Conservation (phyloP, 805 yeast species). For the Nakazawaea laoshanensis region DNA sequence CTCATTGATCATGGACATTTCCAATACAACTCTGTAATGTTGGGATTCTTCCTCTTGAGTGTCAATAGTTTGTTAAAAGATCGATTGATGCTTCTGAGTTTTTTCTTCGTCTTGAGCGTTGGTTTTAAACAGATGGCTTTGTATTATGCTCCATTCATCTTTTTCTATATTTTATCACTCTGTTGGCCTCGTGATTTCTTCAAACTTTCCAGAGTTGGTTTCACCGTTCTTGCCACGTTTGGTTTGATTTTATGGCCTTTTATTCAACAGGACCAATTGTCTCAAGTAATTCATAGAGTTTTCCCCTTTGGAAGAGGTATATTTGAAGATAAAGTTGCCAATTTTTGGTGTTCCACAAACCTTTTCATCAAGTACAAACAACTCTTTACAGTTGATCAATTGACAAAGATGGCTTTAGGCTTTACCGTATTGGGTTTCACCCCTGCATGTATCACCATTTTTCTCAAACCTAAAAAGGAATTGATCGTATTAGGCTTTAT, state of each 20-base stretch:
- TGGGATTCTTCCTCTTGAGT: constrained; percentile 71
- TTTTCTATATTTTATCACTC: constrained; percentile 64
- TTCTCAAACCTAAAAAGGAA: constrained; percentile 41
- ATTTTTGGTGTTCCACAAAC: constrained; percentile 95
- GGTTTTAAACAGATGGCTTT: constrained; percentile 94
- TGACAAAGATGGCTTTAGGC: constrained; percentile 49
- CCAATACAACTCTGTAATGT: constrained; percentile 91
- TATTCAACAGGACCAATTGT: constrained; percentile 27
- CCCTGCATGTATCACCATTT: constrained; percentile 46
- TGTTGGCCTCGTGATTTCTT: constrained; percentile 22
- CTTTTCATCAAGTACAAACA: constrained; percentile 61
- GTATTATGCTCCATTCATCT: constrained; percentile 85
- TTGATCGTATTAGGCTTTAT: constrained; percentile 67
- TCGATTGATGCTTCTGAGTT: constrained; percentile 57
- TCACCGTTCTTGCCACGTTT: constrained; percentile 53
- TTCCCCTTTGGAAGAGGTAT: constrained; percentile 92
- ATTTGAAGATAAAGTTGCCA: constrained; percentile 96
- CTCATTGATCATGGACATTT: constrained; percentile 96
- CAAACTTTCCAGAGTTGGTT: constrained; percentile 51
- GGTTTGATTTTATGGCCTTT: constrained; percentile 52
- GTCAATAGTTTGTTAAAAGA: constrained; percentile 58
- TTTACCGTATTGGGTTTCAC: constrained; percentile 43
- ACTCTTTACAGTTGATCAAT: constrained; percentile 42
- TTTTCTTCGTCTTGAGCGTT: constrained; percentile 69
- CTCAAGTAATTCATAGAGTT: constrained; percentile 56